Conservation (phyloP, 345 rosid genomes). For the Brassica carinata region DNA sequence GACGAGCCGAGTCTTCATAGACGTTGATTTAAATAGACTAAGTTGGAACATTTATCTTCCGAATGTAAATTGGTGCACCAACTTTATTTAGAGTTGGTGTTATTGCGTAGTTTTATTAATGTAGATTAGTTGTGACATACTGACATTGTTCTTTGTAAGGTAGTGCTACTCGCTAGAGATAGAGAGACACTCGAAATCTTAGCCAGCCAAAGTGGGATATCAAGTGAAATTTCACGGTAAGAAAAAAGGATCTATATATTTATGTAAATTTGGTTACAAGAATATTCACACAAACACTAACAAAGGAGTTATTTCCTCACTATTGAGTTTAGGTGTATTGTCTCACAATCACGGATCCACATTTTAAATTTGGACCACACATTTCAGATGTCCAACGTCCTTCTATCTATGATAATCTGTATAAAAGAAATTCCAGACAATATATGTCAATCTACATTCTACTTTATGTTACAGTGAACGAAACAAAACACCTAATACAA, state of each 20-base stretch:
- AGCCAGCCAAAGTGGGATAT: not conserved
- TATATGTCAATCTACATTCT: no score
- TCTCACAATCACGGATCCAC: not conserved
- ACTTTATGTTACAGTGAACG: no score
- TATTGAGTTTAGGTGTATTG: not conserved
- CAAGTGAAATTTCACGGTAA: not conserved
- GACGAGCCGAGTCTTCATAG: not conserved
- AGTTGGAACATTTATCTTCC: not conserved
- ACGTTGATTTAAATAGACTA: not conserved
- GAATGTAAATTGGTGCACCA: constrained; percentile 1
- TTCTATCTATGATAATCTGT: not conserved
- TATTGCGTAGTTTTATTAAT: constrained; percentile 12
- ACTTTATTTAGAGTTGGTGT: not conserved
- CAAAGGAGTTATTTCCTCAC: not conserved
- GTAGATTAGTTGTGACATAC: not conserved
- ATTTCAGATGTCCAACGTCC: not conserved
- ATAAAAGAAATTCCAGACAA: no score
- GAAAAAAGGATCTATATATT: no score
- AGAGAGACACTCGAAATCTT: not conserved
- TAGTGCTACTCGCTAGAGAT: not conserved
- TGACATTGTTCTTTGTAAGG: constrained; percentile 2
- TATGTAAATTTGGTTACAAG: not conserved
- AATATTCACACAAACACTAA: not conserved
- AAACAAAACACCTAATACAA: no score
- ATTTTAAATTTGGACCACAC: not conserved